Evolutionary conservation across 2,329 filamentous ascomycete genomes (phyloP).

Genomic region (Diaporthe nobilis): DNA sequence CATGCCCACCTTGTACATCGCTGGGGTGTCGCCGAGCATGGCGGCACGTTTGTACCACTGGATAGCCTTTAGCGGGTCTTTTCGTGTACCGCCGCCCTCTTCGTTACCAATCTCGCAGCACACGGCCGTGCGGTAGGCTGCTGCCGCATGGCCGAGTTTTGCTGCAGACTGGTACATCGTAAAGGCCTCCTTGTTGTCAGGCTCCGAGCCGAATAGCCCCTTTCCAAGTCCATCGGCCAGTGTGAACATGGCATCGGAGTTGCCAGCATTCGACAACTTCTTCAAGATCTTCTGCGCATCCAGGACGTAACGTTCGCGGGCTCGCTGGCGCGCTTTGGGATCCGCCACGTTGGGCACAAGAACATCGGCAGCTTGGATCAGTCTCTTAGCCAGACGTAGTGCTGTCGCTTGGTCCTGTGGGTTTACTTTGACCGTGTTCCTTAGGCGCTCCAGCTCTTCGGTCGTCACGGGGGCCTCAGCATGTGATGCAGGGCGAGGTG

Average conservation of each 20-base stretch:
- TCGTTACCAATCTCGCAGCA: conserved; percentile 98
- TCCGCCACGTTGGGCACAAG: conserved; percentile 77
- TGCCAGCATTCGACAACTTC: conserved; percentile 81
- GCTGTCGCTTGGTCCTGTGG: conserved; percentile 80
- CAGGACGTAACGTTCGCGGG: conserved; percentile 84
- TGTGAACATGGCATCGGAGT: conserved; percentile 92
- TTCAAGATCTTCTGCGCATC: conserved; percentile 94
- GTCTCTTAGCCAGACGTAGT: conserved; percentile 82
- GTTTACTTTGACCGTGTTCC: conserved; percentile 77
- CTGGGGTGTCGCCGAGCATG: conserved; percentile 88
- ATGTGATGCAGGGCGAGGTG: conserved; percentile 47
- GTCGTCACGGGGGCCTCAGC: conserved; percentile 75
- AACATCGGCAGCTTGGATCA: conserved; percentile 86
- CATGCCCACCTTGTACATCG: conserved; percentile 99
- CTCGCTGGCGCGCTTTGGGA: conserved; percentile 79
- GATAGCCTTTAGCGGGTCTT: conserved; percentile 92
- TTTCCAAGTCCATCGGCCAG: conserved; percentile 91
- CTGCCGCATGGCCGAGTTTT: conserved; percentile 86
- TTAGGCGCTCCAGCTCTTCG: conserved; percentile 82
- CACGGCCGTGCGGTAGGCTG: conserved; percentile 94
- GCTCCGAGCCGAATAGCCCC: conserved; percentile 82
- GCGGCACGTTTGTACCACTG: conserved; percentile 98
- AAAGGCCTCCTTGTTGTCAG: conserved; percentile 93
- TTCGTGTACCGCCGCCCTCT: conserved; percentile 91
- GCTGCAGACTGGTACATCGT: conserved; percentile 93